Base-by-base conservation (phyloP, 805 yeast genomes). In the Candida pseudofarinosa region DNA sequence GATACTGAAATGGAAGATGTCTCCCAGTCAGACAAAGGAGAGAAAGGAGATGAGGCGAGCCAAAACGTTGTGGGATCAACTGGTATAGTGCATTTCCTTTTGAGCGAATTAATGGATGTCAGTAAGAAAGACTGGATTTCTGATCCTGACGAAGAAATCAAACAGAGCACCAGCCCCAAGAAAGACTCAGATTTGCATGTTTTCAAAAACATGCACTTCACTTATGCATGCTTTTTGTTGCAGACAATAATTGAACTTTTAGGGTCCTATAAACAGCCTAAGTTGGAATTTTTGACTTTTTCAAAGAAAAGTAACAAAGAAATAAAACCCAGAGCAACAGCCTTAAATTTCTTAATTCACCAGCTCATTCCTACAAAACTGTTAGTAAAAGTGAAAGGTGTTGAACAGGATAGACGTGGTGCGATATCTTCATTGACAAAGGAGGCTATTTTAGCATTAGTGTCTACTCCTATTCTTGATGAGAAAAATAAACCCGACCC, bases 231-330 rank as follows among this genome's bases (percentile, higher is more conserved):
- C 35, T 89, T 83, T 58, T 61, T 90, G 37, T 63, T 90, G 33
- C 86, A 81, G 50, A 63, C 79, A 0, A 60, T 89, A 33, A 74
- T 81, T 0, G 97, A 90, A 51, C 63, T 88, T 5, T 60, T 90
- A 5, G 77, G 82, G 1, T 85, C 96, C 1, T 90, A 89, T 58
- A 84, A 82, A 47, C 83, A 81, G 47, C 79, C 89, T 39, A 90
- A 90, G 58, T 73, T 85, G 39, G 96, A 89, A 53, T 85, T 90
- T 53, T 65, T 89, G 43, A 81, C 91, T 0, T 90, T 79, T 51
- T 80, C 91, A 1, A 83, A 81, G 68, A 80, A 81, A 57, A 58
- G 45, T 46, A 42, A 54, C 40, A 54, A 42, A 30, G 55, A 65
- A 2, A 65, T 73, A 13, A 87, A 82, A 53, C 95, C 95, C 2